Evolutionary conservation across 2,329 filamentous ascomycete genomes (phyloP).

Genomic region (Exophiala xenobiotica): DNA sequence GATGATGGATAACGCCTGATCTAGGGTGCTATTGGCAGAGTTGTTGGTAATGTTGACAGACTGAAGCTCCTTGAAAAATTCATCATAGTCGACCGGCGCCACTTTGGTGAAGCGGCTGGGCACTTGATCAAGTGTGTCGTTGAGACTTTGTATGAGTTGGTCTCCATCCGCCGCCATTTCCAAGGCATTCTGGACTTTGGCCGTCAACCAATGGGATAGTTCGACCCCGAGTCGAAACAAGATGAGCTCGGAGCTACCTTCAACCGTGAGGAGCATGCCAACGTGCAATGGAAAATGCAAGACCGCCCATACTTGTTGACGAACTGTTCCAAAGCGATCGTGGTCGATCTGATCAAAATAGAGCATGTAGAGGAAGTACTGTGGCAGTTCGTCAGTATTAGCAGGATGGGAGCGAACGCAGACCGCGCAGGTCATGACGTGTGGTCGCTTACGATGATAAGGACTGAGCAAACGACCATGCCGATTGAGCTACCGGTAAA

Average conservation of each 20-base stretch:
- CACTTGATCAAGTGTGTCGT: not conserved
- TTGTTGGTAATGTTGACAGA: not conserved
- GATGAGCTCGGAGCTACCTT: constrained; percentile 42
- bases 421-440: not conserved
- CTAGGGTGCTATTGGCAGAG: not conserved
- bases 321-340: constrained; percentile 50
- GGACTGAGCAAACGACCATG: constrained; percentile 37
- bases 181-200: not conserved
- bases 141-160: not conserved
- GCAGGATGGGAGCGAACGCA: not conserved
- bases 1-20: not conserved
- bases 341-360: constrained; percentile 57
- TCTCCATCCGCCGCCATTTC: not conserved
- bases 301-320: constrained; percentile 54
- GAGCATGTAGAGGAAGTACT: constrained; percentile 60
- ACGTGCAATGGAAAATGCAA: constrained; percentile 64
- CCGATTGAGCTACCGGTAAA: constrained; percentile 40
- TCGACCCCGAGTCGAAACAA: not conserved
- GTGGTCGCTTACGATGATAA: constrained; percentile 33
- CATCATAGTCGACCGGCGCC: not conserved
- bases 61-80: not conserved
- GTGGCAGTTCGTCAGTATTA: not conserved
- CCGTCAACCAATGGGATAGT: constrained; percentile 2
- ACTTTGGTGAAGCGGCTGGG: not conserved
- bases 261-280: constrained; percentile 60